A percentile compares a stretch with the other conserved stretches of the same genome.
These are phyloP conservation scores for Neurospora sp. DNA, from an alignment of 2,329 filamentous ascomycete species.

Conservation along the genomic window DNA sequence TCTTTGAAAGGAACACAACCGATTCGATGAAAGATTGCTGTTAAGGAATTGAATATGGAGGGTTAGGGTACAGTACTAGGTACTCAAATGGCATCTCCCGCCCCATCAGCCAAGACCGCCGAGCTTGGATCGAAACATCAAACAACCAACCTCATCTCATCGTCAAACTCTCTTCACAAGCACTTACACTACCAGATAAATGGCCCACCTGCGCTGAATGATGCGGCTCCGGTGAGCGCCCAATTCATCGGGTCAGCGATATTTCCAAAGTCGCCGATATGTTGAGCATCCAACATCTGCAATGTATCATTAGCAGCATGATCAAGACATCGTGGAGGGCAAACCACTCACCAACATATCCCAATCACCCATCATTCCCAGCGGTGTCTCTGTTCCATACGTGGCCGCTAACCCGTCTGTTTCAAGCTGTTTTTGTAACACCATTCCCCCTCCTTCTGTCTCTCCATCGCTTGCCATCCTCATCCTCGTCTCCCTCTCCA, in stretches of 20 bases:
- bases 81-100: neutral
- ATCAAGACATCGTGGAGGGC: neutral
- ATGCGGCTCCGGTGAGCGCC: neutral
- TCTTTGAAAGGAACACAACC: neutral
- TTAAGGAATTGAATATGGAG: neutral
- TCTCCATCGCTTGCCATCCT: neutral
- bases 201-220: neutral
- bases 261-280: neutral
- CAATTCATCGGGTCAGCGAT: neutral
- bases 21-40: neutral
- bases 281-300: neutral
- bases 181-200: neutral
- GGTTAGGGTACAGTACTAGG: neutral
- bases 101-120: neutral
- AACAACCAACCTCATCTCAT: neutral
- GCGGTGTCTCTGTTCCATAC: neutral
- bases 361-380: neutral
- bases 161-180: neutral
- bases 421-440: neutral
- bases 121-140: neutral
- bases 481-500: constrained; percentile 8
- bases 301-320: neutral
- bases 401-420: neutral
- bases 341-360: neutral
- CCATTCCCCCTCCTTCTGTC: neutral